A percentile compares a stretch with the other conserved stretches of the same genome.
phyloP scores from a whole-genome alignment of 176 grass and related monocot species.

The Oryza nivara region DNA sequence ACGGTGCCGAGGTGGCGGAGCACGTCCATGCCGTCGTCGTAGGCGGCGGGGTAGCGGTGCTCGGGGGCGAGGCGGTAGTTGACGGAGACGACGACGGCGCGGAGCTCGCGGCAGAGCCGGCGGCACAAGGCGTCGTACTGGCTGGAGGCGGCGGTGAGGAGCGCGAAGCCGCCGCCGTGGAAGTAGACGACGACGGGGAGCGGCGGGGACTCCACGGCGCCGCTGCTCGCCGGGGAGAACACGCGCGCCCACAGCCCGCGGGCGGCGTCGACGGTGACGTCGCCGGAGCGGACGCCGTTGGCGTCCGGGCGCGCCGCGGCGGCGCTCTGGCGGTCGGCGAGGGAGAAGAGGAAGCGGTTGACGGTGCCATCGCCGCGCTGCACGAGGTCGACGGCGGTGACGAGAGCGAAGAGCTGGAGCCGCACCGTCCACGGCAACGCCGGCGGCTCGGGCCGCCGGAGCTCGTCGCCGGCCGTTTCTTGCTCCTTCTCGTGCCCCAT shows the following conservation, averaged over 20 bases:
- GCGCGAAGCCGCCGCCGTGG: constrained; percentile 77
- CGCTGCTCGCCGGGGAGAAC: neutral
- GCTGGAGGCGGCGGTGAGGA: constrained; percentile 50
- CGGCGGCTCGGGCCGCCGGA: neutral
- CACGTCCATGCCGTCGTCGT: constrained; percentile 63
- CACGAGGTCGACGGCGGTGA: constrained; percentile 28
- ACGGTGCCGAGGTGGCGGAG: constrained; percentile 46
- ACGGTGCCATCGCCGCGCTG: constrained; percentile 58
- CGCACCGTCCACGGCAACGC: constrained; percentile 38
- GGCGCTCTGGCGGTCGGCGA: constrained; percentile 25
- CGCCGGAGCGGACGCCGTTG: constrained; percentile 44
- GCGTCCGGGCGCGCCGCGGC: constrained; percentile 18
- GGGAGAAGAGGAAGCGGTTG: constrained; percentile 61
- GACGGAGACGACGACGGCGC: constrained; percentile 51
- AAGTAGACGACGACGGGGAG: constrained; percentile 69
- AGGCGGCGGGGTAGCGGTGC: constrained; percentile 63
- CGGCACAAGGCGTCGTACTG: constrained; percentile 51
- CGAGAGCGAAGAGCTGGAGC: constrained; percentile 30
- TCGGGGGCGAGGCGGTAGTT: constrained; percentile 77
- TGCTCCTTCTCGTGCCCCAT: neutral
- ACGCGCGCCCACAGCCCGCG: constrained; percentile 53
- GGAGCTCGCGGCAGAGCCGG: constrained; percentile 37
- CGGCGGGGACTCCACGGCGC: neutral
- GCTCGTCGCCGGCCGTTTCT: neutral
- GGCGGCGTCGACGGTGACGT: constrained; percentile 60